Conservation (phyloP, 169 alveolate genomes). For the Cryptosporidium meleagridis region DNA sequence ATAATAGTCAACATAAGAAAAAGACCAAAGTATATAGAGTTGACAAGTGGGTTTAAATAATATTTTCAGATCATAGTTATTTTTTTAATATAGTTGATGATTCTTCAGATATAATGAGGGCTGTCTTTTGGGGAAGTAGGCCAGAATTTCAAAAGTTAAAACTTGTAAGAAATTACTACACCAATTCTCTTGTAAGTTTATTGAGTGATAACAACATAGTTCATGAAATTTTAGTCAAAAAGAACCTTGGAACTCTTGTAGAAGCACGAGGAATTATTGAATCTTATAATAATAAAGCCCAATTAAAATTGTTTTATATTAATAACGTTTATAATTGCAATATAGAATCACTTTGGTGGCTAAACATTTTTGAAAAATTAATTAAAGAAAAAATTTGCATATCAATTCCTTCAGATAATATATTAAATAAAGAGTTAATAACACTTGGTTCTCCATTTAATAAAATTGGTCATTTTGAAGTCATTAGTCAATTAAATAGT, state of each 20-base stretch:
- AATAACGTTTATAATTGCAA: conserved; percentile 13
- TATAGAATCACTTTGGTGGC: conserved; percentile 68
- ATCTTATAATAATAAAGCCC: conserved; percentile 30
- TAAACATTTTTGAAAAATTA: neutral
- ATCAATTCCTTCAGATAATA: neutral
- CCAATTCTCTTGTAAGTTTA: conserved; percentile 36
- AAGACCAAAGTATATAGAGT: conserved; percentile 42
- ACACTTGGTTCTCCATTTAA: neutral
- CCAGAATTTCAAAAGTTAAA: conserved; percentile 5
- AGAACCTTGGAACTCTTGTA: conserved; percentile 37
- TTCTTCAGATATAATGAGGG: conserved; percentile 55
- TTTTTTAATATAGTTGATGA: conserved; percentile 39
- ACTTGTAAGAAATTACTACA: conserved; percentile 20
- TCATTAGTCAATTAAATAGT: neutral
- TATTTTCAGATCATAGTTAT: neutral
- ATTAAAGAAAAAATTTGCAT: neutral
- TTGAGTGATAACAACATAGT: neutral
- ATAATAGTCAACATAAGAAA: conserved; percentile 22
- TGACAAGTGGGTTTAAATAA: conserved; percentile 40
- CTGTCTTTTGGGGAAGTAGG: conserved; percentile 47
- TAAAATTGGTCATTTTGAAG: neutral
- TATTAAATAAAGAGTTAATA: neutral
- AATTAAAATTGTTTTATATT: conserved; percentile 19
- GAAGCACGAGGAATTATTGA: conserved; percentile 67
- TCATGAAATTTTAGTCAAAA: neutral